phyloP scores from a whole-genome alignment of 371 early-diverging fungal genomes.

The Entomophthora muscae region DNA sequence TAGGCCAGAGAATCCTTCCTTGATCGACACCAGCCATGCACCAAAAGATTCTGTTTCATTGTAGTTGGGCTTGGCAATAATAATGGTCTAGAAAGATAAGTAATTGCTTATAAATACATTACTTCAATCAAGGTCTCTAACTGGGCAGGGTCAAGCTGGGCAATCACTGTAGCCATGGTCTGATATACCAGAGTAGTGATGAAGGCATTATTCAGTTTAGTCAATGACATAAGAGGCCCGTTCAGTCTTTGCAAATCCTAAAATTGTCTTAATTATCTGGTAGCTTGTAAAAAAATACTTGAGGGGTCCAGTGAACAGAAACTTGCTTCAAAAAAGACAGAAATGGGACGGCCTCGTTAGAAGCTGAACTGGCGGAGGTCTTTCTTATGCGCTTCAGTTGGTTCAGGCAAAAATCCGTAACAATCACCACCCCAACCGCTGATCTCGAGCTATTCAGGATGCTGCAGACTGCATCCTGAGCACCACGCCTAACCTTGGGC shows the following conservation, averaged over 20 bases:
- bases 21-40: conserved; percentile 70
- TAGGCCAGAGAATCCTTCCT: conserved; percentile 33
- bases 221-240: conserved; percentile 57
- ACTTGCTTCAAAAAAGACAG: neutral
- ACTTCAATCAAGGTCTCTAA: conserved; percentile 8
- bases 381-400: conserved; percentile 46
- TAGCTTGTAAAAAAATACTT: neutral
- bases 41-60: conserved; percentile 64
- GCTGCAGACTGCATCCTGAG: conserved; percentile 58
- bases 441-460: conserved; percentile 56
- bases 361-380: conserved; percentile 41
- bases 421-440: conserved; percentile 46
- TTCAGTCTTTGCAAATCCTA: conserved; percentile 21
- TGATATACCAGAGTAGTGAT: conserved; percentile 70
- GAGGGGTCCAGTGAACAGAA: neutral
- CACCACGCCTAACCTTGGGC: conserved; percentile 78
- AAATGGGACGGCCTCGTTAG: conserved; percentile 9
- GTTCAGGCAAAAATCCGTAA: conserved; percentile 50
- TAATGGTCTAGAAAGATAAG: conserved; percentile 30
- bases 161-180: conserved; percentile 28
- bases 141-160: neutral
- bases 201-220: conserved; percentile 63
- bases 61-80: conserved; percentile 64
- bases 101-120: conserved; percentile 12
- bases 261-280: neutral